Conservation (phyloP, 768 basidiomycete genomes). For the Austroboletus eburneus region DNA sequence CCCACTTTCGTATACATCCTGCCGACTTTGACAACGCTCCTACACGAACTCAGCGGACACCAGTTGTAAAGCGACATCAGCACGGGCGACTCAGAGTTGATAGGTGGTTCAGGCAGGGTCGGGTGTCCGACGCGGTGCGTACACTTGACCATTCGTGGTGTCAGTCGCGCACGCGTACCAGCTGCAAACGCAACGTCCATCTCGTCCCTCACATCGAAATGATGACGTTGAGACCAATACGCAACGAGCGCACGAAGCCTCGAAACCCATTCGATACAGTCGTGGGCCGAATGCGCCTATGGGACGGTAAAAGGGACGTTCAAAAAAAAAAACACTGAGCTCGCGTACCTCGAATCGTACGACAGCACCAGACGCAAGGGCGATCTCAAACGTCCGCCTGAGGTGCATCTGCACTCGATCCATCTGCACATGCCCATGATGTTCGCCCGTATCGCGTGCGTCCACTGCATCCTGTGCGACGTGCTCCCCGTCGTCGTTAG, state of each 20-base stretch:
- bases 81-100: conserved; percentile 52
- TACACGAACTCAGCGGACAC: conserved; percentile 82
- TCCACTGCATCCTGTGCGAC: conserved; percentile 38
- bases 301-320: background rate
- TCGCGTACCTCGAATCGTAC: conserved; percentile 72
- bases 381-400: conserved; percentile 73
- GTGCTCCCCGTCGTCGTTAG: conserved; percentile 27
- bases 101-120: conserved; percentile 46
- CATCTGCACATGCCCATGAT: conserved; percentile 42
- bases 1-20: conserved; percentile 71
- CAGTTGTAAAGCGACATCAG: conserved; percentile 75
- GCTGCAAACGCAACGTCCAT: conserved; percentile 67
- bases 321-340: background rate
- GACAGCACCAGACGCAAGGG: conserved; percentile 62
- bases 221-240: conserved; percentile 81
- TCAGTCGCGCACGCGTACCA: conserved; percentile 52
- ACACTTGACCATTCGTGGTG: conserved; percentile 42
- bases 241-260: conserved; percentile 61
- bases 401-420: conserved; percentile 49
- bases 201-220: conserved; percentile 70
- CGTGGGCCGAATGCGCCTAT: conserved; percentile 59
- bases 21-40: conserved; percentile 68
- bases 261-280: conserved; percentile 84
- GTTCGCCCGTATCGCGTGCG: conserved; percentile 63
- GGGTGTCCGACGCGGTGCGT: conserved; percentile 37